Conservation (phyloP, 2,329 filamentous ascomycete species). For the Davidsoniella australis region DNA sequence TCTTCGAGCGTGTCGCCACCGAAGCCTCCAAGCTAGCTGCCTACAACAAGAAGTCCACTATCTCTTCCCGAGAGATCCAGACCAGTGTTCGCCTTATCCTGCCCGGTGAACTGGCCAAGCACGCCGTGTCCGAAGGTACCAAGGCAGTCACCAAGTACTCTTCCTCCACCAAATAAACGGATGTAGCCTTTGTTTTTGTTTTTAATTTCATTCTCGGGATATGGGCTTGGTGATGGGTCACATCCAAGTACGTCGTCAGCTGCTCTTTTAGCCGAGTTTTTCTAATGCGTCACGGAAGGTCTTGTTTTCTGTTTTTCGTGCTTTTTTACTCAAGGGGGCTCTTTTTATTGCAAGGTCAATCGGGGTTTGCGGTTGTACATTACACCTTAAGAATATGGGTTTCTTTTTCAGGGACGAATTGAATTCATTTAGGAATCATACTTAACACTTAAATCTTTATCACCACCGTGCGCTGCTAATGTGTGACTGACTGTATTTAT, state of each 20-base stretch:
- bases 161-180: constrained; percentile 86
- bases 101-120: constrained; percentile 96
- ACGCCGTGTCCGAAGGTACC: constrained; percentile 97
- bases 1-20: constrained; percentile 97
- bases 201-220: constrained; percentile 37
- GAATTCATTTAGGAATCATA: constrained; percentile 36
- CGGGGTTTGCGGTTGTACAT: constrained; percentile 59
- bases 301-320: constrained; percentile 26
- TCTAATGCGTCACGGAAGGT: constrained; percentile 63
- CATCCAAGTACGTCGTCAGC: constrained; percentile 11
- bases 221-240: constrained; percentile 35
- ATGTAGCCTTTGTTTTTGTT: constrained; percentile 28
- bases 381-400: constrained; percentile 46
- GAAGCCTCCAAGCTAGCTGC: constrained; percentile 98
- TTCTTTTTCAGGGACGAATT: constrained; percentile 34
- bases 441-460: neutral
- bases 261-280: constrained; percentile 31
- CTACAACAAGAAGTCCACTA: constrained; percentile 99
- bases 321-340: constrained; percentile 43
- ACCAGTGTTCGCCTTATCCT: constrained; percentile 95
- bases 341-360: constrained; percentile 39
- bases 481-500: neutral
- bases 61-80: constrained; percentile 98
- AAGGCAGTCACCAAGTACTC: constrained; percentile 99
- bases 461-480: constrained; percentile 15